Conservation (phyloP, 805 yeast genomes). For the Yarrowia sp. region DNA sequence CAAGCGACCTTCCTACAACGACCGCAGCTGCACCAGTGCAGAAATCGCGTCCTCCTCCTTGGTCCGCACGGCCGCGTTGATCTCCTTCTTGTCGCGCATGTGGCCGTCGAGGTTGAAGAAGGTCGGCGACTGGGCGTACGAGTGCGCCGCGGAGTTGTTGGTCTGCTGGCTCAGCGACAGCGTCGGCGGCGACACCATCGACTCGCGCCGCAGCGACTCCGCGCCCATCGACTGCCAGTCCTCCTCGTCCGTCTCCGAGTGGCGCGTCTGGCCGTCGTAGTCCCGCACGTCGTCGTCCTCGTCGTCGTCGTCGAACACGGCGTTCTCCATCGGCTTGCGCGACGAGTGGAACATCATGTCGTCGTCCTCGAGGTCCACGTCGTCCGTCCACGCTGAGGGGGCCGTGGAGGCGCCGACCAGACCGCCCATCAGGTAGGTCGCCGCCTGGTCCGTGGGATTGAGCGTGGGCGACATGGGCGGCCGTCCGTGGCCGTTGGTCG, state of each 20-base stretch:
- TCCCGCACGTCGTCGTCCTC: constrained; percentile 36
- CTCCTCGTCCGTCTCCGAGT: constrained; percentile 89
- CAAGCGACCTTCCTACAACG: background rate
- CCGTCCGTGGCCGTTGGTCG: constrained; percentile 26
- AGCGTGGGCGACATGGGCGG: constrained; percentile 41
- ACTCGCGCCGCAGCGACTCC: constrained; percentile 49
- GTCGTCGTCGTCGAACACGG: constrained; percentile 33
- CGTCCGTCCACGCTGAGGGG: constrained; percentile 34
- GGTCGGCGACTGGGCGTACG: constrained; percentile 21
- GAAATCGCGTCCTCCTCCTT: constrained; percentile 59
- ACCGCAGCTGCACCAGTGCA: constrained; percentile 44
- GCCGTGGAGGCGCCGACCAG: constrained; percentile 5
- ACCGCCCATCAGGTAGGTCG: constrained; percentile 32
- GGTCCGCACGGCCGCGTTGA: constrained; percentile 29
- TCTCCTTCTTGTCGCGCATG: constrained; percentile 20
- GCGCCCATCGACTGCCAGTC: constrained; percentile 95
- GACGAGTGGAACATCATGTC: constrained; percentile 38
- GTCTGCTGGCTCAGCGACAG: constrained; percentile 23
- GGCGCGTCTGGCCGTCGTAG: constrained; percentile 33
- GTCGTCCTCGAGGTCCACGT: constrained; percentile 37
- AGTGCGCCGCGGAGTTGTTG: background rate
- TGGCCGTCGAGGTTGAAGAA: constrained; percentile 23
- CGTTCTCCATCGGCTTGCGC: constrained; percentile 23
- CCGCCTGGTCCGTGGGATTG: constrained; percentile 36
- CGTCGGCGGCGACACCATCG: constrained; percentile 21